phyloP scores from a whole-genome alignment of 192 early-diverging fungal genomes.

The Mortierella antarctica region DNA sequence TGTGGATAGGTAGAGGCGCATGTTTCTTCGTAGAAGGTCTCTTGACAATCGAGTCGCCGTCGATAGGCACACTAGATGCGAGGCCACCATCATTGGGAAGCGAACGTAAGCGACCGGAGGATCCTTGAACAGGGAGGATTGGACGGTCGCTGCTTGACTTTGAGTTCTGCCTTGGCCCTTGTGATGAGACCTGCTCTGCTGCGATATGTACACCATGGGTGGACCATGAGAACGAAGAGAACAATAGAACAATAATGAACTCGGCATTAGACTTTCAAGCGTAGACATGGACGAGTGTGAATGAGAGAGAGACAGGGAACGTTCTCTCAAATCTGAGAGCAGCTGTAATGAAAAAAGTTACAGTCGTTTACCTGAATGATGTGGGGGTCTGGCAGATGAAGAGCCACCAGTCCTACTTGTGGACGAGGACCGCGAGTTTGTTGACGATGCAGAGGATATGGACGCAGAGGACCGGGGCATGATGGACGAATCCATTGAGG shows the following conservation, averaged over 20 bases:
- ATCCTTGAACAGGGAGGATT: background rate
- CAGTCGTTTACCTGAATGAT: background rate
- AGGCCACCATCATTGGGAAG: background rate
- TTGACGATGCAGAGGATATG: background rate
- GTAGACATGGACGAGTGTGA: too few relatives aligned
- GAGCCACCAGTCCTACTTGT: background rate
- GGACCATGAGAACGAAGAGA: too few relatives aligned
- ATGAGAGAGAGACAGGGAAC: background rate
- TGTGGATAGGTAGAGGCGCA: slow-evolving; percentile 5
- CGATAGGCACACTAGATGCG: background rate
- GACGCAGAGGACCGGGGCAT: slow-evolving; percentile 7
- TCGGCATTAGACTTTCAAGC: too few relatives aligned
- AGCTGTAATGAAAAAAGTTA: background rate
- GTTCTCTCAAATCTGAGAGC: background rate
- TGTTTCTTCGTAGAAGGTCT: slow-evolving; percentile 26
- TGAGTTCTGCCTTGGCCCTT: too few relatives aligned
- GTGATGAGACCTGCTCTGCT: too few relatives aligned
- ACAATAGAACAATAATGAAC: too few relatives aligned
- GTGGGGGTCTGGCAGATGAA: background rate
- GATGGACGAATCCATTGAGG: slow-evolving; percentile 23
- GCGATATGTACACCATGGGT: too few relatives aligned
- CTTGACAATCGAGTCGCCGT: background rate
- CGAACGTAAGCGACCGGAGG: background rate
- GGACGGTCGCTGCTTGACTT: slow-evolving; percentile 7
- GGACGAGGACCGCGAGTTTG: slow-evolving; percentile 8